These are phyloP conservation scores for Leptodermis oblonga DNA, from an alignment of 257 asterid species.

Conservation along the genomic window DNA sequence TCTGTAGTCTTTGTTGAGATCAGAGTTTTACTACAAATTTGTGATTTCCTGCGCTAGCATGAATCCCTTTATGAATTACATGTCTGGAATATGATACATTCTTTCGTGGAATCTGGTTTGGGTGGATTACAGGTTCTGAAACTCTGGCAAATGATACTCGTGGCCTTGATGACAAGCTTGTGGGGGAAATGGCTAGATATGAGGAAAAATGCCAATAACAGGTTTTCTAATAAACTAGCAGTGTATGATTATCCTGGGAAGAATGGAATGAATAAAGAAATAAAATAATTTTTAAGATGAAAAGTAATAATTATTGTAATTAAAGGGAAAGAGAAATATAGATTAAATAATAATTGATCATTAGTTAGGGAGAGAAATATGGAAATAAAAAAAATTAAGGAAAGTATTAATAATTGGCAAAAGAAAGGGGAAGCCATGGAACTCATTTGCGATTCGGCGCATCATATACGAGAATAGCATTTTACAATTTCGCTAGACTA, in stretches of 20 bases:
- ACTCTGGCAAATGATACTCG: constrained; percentile 41
- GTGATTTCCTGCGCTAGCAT: constrained; percentile 73
- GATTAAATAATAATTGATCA: no score
- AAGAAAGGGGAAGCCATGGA: no score
- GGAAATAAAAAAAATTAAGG: no score
- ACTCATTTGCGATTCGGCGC: no score
- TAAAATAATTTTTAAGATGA: no score
- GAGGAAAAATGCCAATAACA: constrained; percentile 59
- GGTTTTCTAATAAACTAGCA: constrained; percentile 63
- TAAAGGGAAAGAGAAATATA: no score
- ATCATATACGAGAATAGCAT: no score
- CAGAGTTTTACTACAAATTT: constrained; percentile 63
- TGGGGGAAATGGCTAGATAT: constrained; percentile 59
- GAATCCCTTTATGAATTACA: constrained; percentile 66
- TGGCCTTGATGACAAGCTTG: constrained; percentile 76
- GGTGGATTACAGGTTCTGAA: constrained; percentile 47
- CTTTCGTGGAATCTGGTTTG: constrained; percentile 77
- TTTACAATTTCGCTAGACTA: no score
- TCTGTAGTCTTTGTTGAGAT: constrained; percentile 42
- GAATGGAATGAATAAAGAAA: no score
- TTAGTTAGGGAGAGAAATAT: no score
- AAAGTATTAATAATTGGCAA: no score
- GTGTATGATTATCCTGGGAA: constrained; percentile 84
- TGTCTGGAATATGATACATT: constrained; percentile 83
- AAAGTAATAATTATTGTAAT: no score